phyloP scores from a whole-genome alignment of 2,329 filamentous ascomycete species.

The Xylaria sp. region DNA sequence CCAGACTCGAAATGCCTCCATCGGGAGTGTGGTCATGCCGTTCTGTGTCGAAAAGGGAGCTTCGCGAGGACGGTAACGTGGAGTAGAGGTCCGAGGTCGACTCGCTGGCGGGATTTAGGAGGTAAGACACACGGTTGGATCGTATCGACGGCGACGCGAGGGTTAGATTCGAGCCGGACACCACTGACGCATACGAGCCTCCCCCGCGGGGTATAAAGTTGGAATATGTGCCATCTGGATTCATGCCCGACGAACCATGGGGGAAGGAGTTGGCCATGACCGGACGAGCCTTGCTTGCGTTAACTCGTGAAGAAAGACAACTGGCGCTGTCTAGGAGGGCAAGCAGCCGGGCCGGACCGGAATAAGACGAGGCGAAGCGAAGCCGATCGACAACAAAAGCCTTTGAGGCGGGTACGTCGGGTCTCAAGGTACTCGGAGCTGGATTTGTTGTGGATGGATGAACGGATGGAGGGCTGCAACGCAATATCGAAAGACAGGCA shows the following conservation, averaged over 20 bases:
- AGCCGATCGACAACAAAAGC: constrained; percentile 3
- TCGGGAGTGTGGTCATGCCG: constrained; percentile 47
- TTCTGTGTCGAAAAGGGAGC: constrained; percentile 51
- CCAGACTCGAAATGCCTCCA: constrained; percentile 42
- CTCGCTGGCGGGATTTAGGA: constrained; percentile 62
- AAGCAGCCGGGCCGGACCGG: constrained; percentile 1
- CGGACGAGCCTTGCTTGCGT: constrained; percentile 30
- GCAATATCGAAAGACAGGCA: neutral
- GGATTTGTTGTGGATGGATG: neutral
- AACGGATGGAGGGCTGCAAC: neutral
- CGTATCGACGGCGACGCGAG: constrained; percentile 47
- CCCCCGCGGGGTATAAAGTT: constrained; percentile 51
- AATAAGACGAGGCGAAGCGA: neutral
- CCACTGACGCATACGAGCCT: constrained; percentile 57
- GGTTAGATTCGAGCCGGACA: constrained; percentile 50
- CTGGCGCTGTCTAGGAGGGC: neutral
- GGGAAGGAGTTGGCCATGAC: constrained; percentile 59
- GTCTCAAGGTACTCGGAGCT: constrained; percentile 1
- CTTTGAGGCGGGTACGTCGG: constrained; percentile 6
- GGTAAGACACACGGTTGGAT: constrained; percentile 62
- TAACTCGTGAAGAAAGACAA: constrained; percentile 21
- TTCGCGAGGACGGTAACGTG: constrained; percentile 43
- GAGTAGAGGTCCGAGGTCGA: constrained; percentile 50
- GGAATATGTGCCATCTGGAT: constrained; percentile 50
- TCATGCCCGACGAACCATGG: constrained; percentile 50